A percentile compares a stretch with the other conserved stretches of the same genome.
phyloP scores from a whole-genome alignment of 2,329 filamentous ascomycete genomes.

The Tolypocladium inflatum region DNA sequence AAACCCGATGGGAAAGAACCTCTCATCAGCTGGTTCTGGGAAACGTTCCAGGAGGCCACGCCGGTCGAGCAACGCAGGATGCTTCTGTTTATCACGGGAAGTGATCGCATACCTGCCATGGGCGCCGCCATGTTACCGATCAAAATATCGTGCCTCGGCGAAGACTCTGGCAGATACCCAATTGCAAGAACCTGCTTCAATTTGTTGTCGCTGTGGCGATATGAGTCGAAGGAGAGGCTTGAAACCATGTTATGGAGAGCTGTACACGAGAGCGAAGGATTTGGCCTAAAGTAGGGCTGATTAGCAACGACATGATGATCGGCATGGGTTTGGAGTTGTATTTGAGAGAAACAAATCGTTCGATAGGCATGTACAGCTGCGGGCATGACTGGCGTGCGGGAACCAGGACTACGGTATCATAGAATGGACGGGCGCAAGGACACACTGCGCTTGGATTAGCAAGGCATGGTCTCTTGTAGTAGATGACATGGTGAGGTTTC shows the following conservation, averaged over 20 bases:
- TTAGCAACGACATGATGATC: conserved; percentile 10
- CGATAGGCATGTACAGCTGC: neutral
- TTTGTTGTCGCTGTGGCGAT: conserved; percentile 66
- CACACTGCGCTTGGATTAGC: neutral
- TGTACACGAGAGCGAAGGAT: conserved; percentile 84
- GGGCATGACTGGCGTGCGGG: neutral
- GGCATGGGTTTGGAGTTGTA: neutral
- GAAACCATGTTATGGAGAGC: conserved; percentile 72
- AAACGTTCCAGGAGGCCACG: conserved; percentile 58
- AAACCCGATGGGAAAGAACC: conserved; percentile 51
- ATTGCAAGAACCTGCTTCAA: conserved; percentile 91
- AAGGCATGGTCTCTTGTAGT: neutral
- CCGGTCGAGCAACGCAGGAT: conserved; percentile 66
- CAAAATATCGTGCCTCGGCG: conserved; percentile 64
- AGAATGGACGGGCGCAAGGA: neutral
- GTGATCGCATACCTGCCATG: conserved; percentile 82
- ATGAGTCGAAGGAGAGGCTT: conserved; percentile 55
- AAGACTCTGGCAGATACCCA: conserved; percentile 66
- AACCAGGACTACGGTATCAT: neutral
- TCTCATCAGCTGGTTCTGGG: conserved; percentile 81
- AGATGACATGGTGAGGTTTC: neutral
- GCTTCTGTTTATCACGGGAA: conserved; percentile 80
- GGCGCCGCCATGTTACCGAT: conserved; percentile 73
- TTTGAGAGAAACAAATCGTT: neutral
- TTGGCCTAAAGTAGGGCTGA: conserved; percentile 63